A percentile compares a stretch with the other conserved stretches of the same genome.
phyloP scores from a whole-genome alignment of 176 grass and related monocot species.

The Poa annua region DNA sequence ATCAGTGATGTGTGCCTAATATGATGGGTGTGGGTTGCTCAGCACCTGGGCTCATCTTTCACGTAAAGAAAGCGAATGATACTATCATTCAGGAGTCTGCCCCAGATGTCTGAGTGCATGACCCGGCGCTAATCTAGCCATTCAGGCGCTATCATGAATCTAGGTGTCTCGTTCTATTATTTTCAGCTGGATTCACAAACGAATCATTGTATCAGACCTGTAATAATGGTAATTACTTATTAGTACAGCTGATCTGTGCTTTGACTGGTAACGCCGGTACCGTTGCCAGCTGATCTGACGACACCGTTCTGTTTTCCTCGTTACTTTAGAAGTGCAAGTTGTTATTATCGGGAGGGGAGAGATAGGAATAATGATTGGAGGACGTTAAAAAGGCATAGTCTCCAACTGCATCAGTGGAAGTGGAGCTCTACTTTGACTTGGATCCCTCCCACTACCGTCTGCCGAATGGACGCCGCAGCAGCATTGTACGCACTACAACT shows the following conservation, averaged over 20 bases:
- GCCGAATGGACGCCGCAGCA: neutral
- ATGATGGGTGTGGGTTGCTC: conserved; percentile 25
- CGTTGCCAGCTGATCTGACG: too few species aligned
- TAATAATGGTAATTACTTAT: too few species aligned
- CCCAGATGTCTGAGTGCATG: neutral
- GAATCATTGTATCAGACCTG: too few species aligned
- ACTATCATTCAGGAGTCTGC: neutral
- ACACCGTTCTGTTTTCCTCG: too few species aligned
- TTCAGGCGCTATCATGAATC: neutral
- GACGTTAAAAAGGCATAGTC: neutral
- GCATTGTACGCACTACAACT: neutral
- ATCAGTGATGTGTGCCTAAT: conserved; percentile 41
- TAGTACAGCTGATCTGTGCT: neutral
- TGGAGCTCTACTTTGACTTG: conserved; percentile 26
- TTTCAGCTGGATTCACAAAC: neutral
- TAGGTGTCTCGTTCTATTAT: neutral
- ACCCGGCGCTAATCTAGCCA: conserved; percentile 8
- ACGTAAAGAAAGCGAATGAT: neutral
- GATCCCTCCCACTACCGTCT: conserved; percentile 36
- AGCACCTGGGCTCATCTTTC: neutral
- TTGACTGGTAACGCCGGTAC: conserved; percentile 28
- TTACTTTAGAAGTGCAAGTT: neutral
- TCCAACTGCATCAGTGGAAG: conserved; percentile 15
- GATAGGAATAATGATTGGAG: neutral
- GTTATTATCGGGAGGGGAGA: neutral